Evolutionary conservation across 1,284 basidiomycete species (phyloP), one percentile per base, ranked within the genome.

Genomic region (Cutaneotrichosporon sp.): DNA sequence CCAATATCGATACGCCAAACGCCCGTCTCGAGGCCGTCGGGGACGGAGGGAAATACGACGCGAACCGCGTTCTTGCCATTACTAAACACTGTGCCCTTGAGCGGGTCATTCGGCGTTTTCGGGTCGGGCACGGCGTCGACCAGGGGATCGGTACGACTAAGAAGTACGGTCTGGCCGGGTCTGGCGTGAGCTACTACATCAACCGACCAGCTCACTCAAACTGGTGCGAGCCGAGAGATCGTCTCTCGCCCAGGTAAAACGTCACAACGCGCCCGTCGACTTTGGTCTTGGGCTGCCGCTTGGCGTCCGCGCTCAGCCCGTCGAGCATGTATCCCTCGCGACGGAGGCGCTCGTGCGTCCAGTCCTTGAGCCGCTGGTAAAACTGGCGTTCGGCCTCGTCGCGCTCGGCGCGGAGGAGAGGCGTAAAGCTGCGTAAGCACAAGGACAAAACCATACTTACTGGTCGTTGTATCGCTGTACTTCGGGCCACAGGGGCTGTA

Each of bases 1-100:
- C 84, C 86, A 3, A 89, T 70, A 65, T 93, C 89, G 38, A 93
- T 68, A 52, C 87, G 78, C 87, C 87, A 89, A 23, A 65, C 37
- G 4, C 78, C 75, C 30, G 73, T 72, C 12, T 70, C 65, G 48
- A 81, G 64, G 14, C 80, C 79, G 43, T 50, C 46, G 2, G 73
- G 63, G 2, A 72, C 66, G 21, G 81, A 75, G 1, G 78, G 72
- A 54, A 88, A 87, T 4, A 78, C 74, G 8, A 90, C 68, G 14
- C 78, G 78, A 41, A 90, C 70, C 44, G 81, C 51, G 4, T 67
- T 67, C 15, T 61, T 58, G 10, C 77, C 78, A 38, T 73, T 66
- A 5, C 76, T 76, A 20, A 84, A 68, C 4, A 90, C 80, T 10
- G 77, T 80, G 2, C 85, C 88, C 10, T 76, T 75, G 8, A 79